These are phyloP conservation scores for Angophora floribunda DNA, from an alignment of 345 rosid species.

Conservation along the genomic window DNA sequence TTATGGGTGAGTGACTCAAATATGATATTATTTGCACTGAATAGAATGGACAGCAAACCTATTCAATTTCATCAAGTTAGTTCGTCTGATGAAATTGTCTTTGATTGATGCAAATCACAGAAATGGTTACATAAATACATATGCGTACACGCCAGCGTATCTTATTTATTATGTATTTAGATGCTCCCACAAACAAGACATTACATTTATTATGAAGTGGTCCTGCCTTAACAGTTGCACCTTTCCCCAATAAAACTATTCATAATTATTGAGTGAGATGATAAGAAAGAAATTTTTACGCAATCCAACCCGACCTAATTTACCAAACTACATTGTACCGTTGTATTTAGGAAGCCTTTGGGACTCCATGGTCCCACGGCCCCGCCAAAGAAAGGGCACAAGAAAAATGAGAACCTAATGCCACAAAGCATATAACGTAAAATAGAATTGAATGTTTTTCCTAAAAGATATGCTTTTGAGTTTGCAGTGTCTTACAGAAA, in stretches of 20 bases:
- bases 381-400: background rate
- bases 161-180: background rate
- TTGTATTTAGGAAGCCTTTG: background rate
- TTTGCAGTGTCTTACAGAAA: background rate
- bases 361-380: background rate
- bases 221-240: background rate
- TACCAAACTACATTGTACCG: background rate
- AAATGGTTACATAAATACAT: background rate
- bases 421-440: background rate
- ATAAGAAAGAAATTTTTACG: background rate
- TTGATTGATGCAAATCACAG: background rate
- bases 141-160: background rate
- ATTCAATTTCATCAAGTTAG: background rate
- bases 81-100: background rate
- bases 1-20: background rate
- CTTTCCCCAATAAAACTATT: background rate
- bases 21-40: background rate
- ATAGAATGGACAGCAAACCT: background rate
- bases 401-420: background rate
- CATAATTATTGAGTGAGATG: background rate
- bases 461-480: background rate
- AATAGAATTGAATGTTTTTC: background rate
- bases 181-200: background rate
- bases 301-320: background rate
- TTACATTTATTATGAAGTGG: background rate